phyloP scores from a whole-genome alignment of 257 asterid genomes.

The Solanum piurae region DNA sequence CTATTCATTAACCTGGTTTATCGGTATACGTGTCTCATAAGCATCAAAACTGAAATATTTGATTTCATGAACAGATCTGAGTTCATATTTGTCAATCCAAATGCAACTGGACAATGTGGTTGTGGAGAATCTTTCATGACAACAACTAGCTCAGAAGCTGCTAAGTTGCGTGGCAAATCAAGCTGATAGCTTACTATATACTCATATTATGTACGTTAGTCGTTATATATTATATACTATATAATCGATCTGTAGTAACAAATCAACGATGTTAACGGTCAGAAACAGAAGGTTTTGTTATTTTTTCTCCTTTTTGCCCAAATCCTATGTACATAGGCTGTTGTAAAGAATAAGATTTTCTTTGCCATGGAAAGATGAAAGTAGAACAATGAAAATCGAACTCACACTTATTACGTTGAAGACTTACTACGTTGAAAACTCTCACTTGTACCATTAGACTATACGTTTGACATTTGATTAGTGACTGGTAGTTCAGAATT shows the following conservation, averaged over 20 bases:
- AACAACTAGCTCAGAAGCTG: constrained; percentile 55
- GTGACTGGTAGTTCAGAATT: background rate
- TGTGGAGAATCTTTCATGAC: constrained; percentile 38
- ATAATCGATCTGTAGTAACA: background rate
- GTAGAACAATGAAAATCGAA: background rate
- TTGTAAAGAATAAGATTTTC: background rate
- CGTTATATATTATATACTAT: background rate
- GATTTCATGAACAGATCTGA: constrained; percentile 48
- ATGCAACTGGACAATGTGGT: constrained; percentile 84
- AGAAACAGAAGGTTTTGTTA: background rate
- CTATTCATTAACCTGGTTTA: background rate
- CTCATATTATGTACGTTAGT: background rate
- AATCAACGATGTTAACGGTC: background rate
- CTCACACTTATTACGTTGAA: background rate
- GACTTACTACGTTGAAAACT: background rate
- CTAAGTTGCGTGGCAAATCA: constrained; percentile 23
- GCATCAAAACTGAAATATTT: background rate
- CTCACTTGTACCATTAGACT: background rate
- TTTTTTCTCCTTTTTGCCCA: background rate
- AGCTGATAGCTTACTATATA: background rate
- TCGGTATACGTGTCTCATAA: background rate
- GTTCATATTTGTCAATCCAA: constrained; percentile 84
- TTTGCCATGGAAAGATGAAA: background rate
- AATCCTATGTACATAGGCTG: background rate
- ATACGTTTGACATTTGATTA: background rate